phyloP scores from a whole-genome alignment of 2,329 filamentous ascomycete genomes.

The Ophiostoma sp. region DNA sequence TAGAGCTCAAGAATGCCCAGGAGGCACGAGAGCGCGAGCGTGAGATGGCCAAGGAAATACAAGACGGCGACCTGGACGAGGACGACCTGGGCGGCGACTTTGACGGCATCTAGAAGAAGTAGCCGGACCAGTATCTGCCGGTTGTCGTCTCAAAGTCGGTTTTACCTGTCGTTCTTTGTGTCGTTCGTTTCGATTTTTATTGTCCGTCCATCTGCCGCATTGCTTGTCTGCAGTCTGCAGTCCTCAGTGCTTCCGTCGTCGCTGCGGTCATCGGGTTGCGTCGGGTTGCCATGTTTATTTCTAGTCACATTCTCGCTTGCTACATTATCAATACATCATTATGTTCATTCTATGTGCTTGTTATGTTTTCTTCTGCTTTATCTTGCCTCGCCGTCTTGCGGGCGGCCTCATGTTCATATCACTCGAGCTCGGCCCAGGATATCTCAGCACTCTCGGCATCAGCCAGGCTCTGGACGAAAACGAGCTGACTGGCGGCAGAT shows the following conservation, averaged over 20 bases:
- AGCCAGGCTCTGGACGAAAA: no score
- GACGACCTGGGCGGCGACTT: slow-evolving; percentile 95
- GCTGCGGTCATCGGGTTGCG: not conserved
- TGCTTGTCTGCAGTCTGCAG: not conserved
- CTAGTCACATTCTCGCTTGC: not conserved
- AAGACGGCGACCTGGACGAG: slow-evolving; percentile 93
- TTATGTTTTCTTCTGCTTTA: not conserved
- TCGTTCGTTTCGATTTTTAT: not conserved
- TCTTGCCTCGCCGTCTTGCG: not conserved
- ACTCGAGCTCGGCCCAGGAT: not conserved
- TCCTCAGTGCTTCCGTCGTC: not conserved
- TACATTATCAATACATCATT: not conserved
- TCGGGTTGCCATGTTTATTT: not conserved
- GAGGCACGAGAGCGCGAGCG: slow-evolving; percentile 95
- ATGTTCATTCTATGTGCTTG: not conserved
- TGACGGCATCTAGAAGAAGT: slow-evolving; percentile 71
- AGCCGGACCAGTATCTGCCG: not conserved
- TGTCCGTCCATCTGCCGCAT: not conserved
- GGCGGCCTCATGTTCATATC: not conserved
- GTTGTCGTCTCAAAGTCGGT: no score
- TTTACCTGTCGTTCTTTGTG: not conserved
- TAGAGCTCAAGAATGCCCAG: slow-evolving; percentile 96
- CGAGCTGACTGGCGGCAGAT: no score
- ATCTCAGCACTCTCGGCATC: not conserved
- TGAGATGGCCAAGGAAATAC: slow-evolving; percentile 97